Base-by-base conservation (phyloP, 2,329 filamentous ascomycete species). In the Aspergillus spinulosporus region DNA sequence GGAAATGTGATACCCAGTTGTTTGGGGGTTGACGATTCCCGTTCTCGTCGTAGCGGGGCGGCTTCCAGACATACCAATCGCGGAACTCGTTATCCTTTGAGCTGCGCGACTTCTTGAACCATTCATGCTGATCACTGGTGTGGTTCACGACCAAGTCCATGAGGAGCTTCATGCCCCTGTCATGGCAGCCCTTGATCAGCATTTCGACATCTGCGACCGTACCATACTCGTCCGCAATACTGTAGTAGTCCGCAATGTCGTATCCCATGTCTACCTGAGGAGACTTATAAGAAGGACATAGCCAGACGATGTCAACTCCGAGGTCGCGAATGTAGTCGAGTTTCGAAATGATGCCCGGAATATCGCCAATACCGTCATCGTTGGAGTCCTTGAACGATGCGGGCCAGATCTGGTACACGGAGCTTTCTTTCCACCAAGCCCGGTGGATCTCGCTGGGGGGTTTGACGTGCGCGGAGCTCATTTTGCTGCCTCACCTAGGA, bases 121-220 rank as follows among this genome's bases (percentile, higher is more conserved):
- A 92, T 3, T 79, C 78, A 64, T 90, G 86, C 68, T 89, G 80
- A 60, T 88, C 83, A 2, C 84, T 88, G 0, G 88, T 91, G 68
- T 93, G 89, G 62, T 92, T 93, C 59, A 92, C 82, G 1, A 92
- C 89, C 2, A 92, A 77, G 66, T 92, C 88, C 57, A 92, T 80
- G 55, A 92, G 84, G 8, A 92, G 73, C 62, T 83, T 84, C 82
- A 92, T 89, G 2, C 81, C 84, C 3, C 86, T 79, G 12, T 79
- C 71, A 57, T 88, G 85, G 40, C 83, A 80, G 45, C 82, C 82
- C 28, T 78, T 66, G 49, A 89, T 85, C 36, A 90, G 70, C 0
- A 73, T 72, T 55, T 89, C 85, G 49, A 89, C 82, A 66, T 90
- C 86, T 57, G 78, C 75, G 5, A 90, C 75, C 0, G 85, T 86